These are phyloP conservation scores for Boletus rex-veris DNA, from an alignment of 768 basidiomycete genomes.

Conservation along the genomic window DNA sequence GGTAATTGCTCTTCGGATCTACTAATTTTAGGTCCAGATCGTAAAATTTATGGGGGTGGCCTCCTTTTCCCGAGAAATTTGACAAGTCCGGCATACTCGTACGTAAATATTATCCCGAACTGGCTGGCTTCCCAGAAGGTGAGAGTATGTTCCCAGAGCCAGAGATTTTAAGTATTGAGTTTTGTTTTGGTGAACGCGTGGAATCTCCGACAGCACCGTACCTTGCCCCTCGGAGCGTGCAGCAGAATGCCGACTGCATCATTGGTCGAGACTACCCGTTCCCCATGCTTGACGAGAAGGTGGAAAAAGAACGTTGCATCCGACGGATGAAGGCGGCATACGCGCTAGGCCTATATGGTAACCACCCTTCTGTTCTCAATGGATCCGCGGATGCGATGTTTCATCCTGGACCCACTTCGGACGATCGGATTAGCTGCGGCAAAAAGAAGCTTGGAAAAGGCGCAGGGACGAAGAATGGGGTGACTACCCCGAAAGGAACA, in stretches of 20 bases:
- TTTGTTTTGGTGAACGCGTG: slow-evolving; percentile 1
- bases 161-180: slow-evolving; percentile 21
- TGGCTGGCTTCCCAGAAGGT: slow-evolving; percentile 22
- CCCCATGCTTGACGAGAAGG: slow-evolving; percentile 13
- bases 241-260: slow-evolving; percentile 4
- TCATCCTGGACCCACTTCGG: slow-evolving; percentile 9
- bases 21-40: slow-evolving; percentile 28
- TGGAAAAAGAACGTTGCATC: slow-evolving; percentile 13
- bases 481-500: slow-evolving; percentile 10
- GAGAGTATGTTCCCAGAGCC: slow-evolving; percentile 13
- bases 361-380: slow-evolving; percentile 9
- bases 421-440: slow-evolving; percentile 26
- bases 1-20: slow-evolving; percentile 27
- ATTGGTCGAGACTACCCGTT: slow-evolving; percentile 4
- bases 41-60: slow-evolving; percentile 15
- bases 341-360: slow-evolving; percentile 17
- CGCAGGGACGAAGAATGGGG: slow-evolving; percentile 12
- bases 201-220: background rate
- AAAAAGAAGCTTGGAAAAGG: slow-evolving; percentile 18
- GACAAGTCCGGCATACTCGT: slow-evolving; percentile 17
- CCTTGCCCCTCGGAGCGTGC: background rate
- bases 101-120: slow-evolving; percentile 24
- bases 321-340: slow-evolving; percentile 8
- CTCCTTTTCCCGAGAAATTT: slow-evolving; percentile 18
- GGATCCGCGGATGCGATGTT: slow-evolving; percentile 28